Conservation (phyloP, 306 rosid species). For the Prunus armeniaca region DNA sequence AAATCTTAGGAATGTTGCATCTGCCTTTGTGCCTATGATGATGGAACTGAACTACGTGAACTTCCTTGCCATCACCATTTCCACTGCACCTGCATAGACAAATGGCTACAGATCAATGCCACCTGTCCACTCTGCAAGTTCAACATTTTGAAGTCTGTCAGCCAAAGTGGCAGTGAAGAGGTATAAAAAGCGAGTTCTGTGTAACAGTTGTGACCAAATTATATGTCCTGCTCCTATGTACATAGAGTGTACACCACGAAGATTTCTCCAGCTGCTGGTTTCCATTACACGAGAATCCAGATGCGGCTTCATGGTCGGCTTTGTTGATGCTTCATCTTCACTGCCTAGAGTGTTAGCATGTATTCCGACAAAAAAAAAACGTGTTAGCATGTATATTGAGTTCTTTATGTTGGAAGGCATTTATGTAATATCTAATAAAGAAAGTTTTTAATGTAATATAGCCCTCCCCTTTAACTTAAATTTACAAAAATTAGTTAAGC, state of each 20-base stretch:
- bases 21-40: slow-evolving; percentile 75
- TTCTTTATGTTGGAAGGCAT: neutral
- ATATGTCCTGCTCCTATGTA: neutral
- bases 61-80: slow-evolving; percentile 96
- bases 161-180: slow-evolving; percentile 33
- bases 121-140: slow-evolving; percentile 95
- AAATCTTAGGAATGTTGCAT: slow-evolving; percentile 73
- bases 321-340: neutral
- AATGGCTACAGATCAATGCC: slow-evolving; percentile 82
- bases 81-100: slow-evolving; percentile 83
- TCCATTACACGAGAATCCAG: slow-evolving; percentile 2
- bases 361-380: neutral
- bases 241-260: slow-evolving; percentile 3
- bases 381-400: neutral
- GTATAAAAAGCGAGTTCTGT: slow-evolving; percentile 32
- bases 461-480: neutral
- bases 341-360: neutral
- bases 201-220: neutral
- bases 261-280: neutral
- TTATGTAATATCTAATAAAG: neutral
- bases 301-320: slow-evolving; percentile 7
- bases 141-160: slow-evolving; percentile 51
- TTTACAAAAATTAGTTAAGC: neutral
- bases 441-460: slow-evolving; percentile 8
- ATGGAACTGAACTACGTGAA: slow-evolving; percentile 71